Percentiles rank a stretch among this genome's conserved stretches.
Conservation (phyloP, 2,329 filamentous ascomycete genomes). For the Huntiella savannae region DNA sequence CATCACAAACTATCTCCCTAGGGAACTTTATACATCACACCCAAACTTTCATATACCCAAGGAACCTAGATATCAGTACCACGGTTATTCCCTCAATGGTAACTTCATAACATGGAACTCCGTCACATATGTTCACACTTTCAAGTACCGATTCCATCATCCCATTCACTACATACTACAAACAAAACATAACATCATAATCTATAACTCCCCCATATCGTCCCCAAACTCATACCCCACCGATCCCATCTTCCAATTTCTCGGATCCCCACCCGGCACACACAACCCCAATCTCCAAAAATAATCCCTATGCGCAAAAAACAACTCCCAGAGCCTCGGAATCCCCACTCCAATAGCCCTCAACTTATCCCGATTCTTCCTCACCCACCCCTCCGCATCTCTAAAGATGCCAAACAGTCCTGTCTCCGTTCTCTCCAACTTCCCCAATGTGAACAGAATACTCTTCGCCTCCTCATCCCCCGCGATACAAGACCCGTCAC, state of each 20-base stretch:
- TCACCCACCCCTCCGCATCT: conserved; percentile 29
- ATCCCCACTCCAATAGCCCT: conserved; percentile 8
- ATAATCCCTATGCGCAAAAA: conserved; percentile 90
- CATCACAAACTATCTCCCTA: too few species aligned
- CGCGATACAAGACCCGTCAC: conserved; percentile 53
- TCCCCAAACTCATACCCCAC: conserved; percentile 22
- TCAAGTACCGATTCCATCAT: too few species aligned
- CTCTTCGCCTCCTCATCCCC: conserved; percentile 21
- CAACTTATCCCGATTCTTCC: conserved; percentile 11
- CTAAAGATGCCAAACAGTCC: conserved; percentile 6
- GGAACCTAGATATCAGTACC: too few species aligned
- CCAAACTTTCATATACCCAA: too few species aligned
- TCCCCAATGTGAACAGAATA: not conserved
- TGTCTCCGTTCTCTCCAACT: not conserved
- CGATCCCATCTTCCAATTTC: conserved; percentile 39
- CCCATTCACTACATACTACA: too few species aligned
- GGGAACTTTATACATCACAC: too few species aligned
- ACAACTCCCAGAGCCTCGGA: conserved; percentile 65
- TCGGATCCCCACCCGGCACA: conserved; percentile 58
- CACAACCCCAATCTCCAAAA: conserved; percentile 89
- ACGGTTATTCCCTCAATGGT: too few species aligned
- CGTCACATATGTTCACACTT: too few species aligned
- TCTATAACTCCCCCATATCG: too few species aligned
- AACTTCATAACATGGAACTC: too few species aligned
- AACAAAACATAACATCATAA: too few species aligned